Percentiles rank a stretch among this genome's conserved stretches.
Evolutionary conservation across 768 basidiomycete species (phyloP).

Genomic region (Termitomyces titanicus): DNA sequence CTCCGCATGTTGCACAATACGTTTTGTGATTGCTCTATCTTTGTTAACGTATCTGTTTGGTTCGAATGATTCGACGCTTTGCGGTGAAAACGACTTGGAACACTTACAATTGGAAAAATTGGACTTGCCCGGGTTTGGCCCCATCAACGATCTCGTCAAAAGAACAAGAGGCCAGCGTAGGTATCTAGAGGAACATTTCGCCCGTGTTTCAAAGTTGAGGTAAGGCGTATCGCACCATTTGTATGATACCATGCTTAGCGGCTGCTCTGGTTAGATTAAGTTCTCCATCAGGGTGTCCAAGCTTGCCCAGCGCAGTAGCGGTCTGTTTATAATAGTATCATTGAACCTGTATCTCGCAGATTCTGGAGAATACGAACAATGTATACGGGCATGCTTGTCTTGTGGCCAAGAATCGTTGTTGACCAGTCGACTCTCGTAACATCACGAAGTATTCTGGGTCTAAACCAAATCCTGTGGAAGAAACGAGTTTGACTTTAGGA

Average conservation of each 20-base stretch:
- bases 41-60: constrained; percentile 80
- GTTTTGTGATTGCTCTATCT: constrained; percentile 80
- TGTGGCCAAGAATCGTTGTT: constrained; percentile 75
- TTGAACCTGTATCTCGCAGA: background rate
- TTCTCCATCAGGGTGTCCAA: constrained; percentile 96
- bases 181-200: constrained; percentile 55
- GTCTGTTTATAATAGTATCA: constrained; percentile 29
- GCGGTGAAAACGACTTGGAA: background rate
- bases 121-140: constrained; percentile 71
- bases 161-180: constrained; percentile 91
- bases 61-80: background rate
- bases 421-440: constrained; percentile 87
- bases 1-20: constrained; percentile 88
- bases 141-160: constrained; percentile 96
- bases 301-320: constrained; percentile 89
- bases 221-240: constrained; percentile 34
- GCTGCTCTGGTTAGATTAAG: constrained; percentile 87
- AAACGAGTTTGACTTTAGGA: background rate
- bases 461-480: constrained; percentile 73
- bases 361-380: constrained; percentile 45
- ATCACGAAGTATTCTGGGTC: constrained; percentile 81
- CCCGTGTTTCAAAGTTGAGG: background rate
- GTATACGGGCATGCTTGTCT: constrained; percentile 74
- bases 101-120: constrained; percentile 80
- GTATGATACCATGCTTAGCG: constrained; percentile 62